Base-by-base conservation (phyloP, 345 rosid genomes). In the Odontarrhena argentea region DNA sequence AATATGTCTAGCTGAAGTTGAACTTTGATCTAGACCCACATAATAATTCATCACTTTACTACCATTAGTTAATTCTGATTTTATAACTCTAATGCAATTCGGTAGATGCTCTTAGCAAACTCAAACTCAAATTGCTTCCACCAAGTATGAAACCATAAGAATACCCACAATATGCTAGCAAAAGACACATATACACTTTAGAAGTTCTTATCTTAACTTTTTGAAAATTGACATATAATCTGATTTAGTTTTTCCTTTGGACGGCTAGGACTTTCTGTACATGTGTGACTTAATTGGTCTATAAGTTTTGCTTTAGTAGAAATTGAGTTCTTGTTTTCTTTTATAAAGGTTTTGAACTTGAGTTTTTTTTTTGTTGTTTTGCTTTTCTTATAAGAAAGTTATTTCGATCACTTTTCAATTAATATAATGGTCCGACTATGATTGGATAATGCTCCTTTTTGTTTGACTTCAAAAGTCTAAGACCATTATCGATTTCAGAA, bases 201-300 rank as follows among this genome's bases (percentile, higher is more conserved):
- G 40, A 41, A 32, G 47, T 52, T 45, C 71, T 49, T 44, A 35
- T 73, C 65, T 47, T 40, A 30, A 66, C 77, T 66, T 66, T 18
- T 73, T 43, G 56, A 66, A 45, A 32, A 36, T 73, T 65, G 65
- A 65, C 71, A 8, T 32, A 32, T 43, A 51, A 42, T 43, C 45
- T 55, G 11, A 7, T 9, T 18, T 8, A 34, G 35, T 47, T 56
- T 10, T 5, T 0, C 2, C 76, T 4, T 50, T 65, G 71, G 76
- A 26, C 76, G 76, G 76, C 55, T 42, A 15, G 34, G 61, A 72
- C 71, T 72, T 64, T 72, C 8, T 65, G 32, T 57, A 48, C 65
- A 58, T 57, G 40, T 22, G 41, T 57, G 71, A 56, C 71, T 63
- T 32, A 49, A 11, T 37, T 51, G 49, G 60, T 48, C 38, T 48